Evolutionary conservation across 73 alveolate species (phyloP).

Genomic region (Paramecium bursaria): DNA sequence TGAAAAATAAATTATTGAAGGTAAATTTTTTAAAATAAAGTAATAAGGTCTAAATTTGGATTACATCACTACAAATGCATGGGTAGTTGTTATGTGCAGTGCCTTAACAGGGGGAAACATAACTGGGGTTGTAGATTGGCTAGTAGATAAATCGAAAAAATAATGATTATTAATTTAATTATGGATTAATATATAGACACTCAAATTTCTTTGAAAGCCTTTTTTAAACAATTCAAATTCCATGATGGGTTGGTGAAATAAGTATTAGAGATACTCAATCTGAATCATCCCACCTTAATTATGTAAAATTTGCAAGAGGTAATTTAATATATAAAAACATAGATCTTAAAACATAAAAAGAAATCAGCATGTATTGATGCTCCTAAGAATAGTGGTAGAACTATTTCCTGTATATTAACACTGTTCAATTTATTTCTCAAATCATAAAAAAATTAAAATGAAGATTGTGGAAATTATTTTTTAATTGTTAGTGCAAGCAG

Average conservation of each 20-base stretch:
- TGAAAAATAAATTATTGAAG: slow-evolving; percentile 83
- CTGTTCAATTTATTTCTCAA: slow-evolving; percentile 5
- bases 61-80: slow-evolving; percentile 85
- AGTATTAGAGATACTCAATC: background rate
- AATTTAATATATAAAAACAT: background rate
- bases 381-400: slow-evolving; percentile 50
- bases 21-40: background rate
- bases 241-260: background rate
- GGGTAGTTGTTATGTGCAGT: slow-evolving; percentile 88
- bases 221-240: slow-evolving; percentile 5
- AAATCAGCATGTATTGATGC: slow-evolving; percentile 32
- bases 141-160: slow-evolving; percentile 74
- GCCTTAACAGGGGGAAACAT: slow-evolving; percentile 86
- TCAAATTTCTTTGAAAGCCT: background rate
- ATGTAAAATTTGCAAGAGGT: slow-evolving; percentile 20
- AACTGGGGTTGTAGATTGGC: slow-evolving; percentile 90
- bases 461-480: slow-evolving; percentile 29
- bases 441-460: background rate
- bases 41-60: slow-evolving; percentile 86
- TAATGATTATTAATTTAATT: slow-evolving; percentile 59
- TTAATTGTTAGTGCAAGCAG: slow-evolving; percentile 28
- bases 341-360: slow-evolving; percentile 47
- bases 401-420: slow-evolving; percentile 19
- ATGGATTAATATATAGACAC: slow-evolving; percentile 58
- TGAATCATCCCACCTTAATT: slow-evolving; percentile 44